Base-by-base conservation (phyloP, 768 basidiomycete genomes). In the Sarcodon aspratus region DNA sequence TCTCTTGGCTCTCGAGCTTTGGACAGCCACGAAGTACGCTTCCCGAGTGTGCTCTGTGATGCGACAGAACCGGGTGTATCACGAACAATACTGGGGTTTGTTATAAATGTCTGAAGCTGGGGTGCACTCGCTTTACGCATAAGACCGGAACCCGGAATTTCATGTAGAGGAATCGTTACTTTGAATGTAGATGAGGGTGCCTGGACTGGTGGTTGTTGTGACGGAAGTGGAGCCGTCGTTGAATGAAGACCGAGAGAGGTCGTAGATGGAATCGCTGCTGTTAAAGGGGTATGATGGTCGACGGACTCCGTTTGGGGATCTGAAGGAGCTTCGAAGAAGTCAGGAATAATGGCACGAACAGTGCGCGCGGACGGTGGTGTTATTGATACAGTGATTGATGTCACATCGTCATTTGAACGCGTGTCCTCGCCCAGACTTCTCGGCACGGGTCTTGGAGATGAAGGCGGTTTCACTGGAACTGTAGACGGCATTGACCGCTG, bases 11-110 rank as follows among this genome's bases (percentile, higher is more conserved):
- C 83, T 34, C 85, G 72, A 11, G 81, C 87, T 56, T 85, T 86
- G 63, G 76, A 78, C 48, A 90, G 62, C 87, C 87, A 89, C 3
- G 87, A 89, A 8, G 83, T 83, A 33, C 86, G 78, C 57, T 85
- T 87, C 3, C 76, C 78, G 9, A 42, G 40, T 17, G 11, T 27
- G 21, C 21, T 27, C 21, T 27, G 21, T 9, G 40, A 27, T 13
- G 40, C 13, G 9, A 27, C 17, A 15, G 15, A 27, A n/a, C 17
- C 15, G 2, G 27, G 9, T 15, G 40, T 3, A 42, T 42, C 40
- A 15, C 40, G 40, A 5, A 42, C 40, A 13, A 42, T 17, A 27
- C 17, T 27, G 21, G 21, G 21, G 21, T 27, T 27, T 15, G 40
- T 9, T 6, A n/a, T 6, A 13, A 17, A 17, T 13, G 40, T 9